These are phyloP conservation scores for Acmispon strigosus DNA, from an alignment of 306 rosid species.

Conservation along the genomic window DNA sequence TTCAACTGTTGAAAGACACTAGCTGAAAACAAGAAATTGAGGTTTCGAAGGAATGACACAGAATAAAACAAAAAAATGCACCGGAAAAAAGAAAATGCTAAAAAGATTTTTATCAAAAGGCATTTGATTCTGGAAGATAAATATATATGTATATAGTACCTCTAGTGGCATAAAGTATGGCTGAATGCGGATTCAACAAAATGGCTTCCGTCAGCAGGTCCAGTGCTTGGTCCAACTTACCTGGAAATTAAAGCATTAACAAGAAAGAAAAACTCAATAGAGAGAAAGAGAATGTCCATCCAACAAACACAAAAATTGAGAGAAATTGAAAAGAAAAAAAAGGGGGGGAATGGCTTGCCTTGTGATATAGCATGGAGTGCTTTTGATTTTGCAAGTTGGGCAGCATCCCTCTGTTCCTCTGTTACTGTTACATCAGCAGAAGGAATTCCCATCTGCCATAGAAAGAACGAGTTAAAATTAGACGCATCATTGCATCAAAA, in stretches of 20 bases:
- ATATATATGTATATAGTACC: conserved; percentile 27
- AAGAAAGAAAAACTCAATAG: neutral
- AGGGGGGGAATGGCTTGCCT: conserved; percentile 32
- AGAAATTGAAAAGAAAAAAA: neutral
- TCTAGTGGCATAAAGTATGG: conserved; percentile 78
- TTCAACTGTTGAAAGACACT: conserved; percentile 54
- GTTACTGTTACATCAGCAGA: conserved; percentile 62
- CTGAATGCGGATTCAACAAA: conserved; percentile 67
- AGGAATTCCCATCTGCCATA: conserved; percentile 59
- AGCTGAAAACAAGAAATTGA: conserved; percentile 46
- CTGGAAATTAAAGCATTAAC: conserved; percentile 20
- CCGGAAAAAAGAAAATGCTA: neutral
- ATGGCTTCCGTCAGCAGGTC: conserved; percentile 69
- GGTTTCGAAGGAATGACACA: conserved; percentile 12
- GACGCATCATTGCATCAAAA: neutral
- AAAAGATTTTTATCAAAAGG: neutral
- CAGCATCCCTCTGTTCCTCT: conserved; percentile 58
- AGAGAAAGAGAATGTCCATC: neutral
- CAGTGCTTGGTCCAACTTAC: conserved; percentile 61
- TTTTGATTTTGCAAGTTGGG: conserved; percentile 53
- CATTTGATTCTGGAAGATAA: neutral
- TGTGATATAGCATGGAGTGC: conserved; percentile 52
- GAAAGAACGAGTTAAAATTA: neutral
- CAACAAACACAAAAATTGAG: neutral
- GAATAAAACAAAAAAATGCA: neutral